These are phyloP conservation scores for Emergomyces pasteurianus DNA, from an alignment of 2,329 filamentous ascomycete species.

Conservation along the genomic window DNA sequence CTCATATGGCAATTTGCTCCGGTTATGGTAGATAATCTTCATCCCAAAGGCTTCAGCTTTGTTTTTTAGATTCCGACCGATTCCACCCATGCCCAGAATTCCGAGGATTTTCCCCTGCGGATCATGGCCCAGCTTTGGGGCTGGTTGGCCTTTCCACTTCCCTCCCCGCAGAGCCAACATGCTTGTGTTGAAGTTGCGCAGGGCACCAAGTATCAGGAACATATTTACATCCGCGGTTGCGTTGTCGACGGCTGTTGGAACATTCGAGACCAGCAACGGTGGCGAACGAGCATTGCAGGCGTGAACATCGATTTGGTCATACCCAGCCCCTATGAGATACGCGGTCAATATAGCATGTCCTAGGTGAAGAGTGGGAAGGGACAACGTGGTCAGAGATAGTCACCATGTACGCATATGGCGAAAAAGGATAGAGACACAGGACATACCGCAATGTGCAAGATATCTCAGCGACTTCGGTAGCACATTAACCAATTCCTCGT, in stretches of 20 bases:
- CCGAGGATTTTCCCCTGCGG: conserved; percentile 68
- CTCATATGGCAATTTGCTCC: conserved; percentile 47
- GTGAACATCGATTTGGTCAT: conserved; percentile 66
- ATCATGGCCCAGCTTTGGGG: conserved; percentile 55
- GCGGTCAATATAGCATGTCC: neutral
- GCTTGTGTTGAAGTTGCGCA: conserved; percentile 58
- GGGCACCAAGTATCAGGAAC: conserved; percentile 68
- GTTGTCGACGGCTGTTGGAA: conserved; percentile 69
- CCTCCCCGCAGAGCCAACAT: conserved; percentile 55
- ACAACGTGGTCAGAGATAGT: neutral
- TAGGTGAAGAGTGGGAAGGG: neutral
- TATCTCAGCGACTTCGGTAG: conserved; percentile 28
- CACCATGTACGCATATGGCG: neutral
- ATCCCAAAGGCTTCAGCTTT: conserved; percentile 68
- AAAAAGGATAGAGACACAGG: neutral
- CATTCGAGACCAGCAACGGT: conserved; percentile 61
- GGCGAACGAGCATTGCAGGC: conserved; percentile 53
- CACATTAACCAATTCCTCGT: conserved; percentile 54
- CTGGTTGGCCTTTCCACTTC: conserved; percentile 51
- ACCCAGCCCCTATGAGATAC: conserved; percentile 54
- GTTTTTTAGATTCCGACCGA: conserved; percentile 62
- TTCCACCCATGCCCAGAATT: conserved; percentile 77
- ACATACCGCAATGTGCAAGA: conserved; percentile 30
- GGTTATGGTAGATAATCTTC: conserved; percentile 63
- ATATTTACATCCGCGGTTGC: conserved; percentile 71